Evolutionary conservation across 805 yeast species (phyloP).

Genomic region (Candida orba): DNA sequence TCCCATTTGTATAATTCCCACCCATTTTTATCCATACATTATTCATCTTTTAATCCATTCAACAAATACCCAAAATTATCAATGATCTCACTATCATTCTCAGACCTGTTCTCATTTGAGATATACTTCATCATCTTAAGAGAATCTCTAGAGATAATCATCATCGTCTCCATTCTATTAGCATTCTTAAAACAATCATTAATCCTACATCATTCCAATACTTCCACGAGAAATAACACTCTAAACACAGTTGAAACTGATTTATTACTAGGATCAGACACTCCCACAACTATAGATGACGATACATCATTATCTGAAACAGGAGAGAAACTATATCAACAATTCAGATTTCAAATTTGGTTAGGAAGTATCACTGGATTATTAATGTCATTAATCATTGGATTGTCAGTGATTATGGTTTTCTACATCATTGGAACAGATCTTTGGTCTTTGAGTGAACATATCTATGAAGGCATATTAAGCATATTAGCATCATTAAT

Average conservation of each 20-base stretch:
- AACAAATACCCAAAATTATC: no score
- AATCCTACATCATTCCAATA: conserved; percentile 25
- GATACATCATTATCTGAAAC: conserved; percentile 11
- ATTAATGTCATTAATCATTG: conserved; percentile 60
- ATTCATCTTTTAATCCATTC: no score
- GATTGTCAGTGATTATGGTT: conserved; percentile 58
- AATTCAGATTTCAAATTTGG: conserved; percentile 67
- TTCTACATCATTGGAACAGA: conserved; percentile 78
- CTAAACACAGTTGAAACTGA: conserved; percentile 6
- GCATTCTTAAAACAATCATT: conserved; percentile 62
- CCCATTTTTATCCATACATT: no score
- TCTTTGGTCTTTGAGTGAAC: conserved; percentile 81
- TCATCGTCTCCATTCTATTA: conserved; percentile 65
- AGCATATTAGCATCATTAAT: conserved; percentile 71
- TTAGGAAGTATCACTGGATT: conserved; percentile 73
- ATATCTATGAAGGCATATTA: conserved; percentile 83
- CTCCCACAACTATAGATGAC: not conserved
- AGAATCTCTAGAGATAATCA: conserved; percentile 71
- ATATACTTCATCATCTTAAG: conserved; percentile 66
- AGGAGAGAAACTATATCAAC: conserved; percentile 31
- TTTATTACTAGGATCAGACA: conserved; percentile 6
- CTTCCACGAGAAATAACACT: not conserved
- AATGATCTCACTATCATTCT: no score
- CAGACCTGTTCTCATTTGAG: conserved; percentile 57
- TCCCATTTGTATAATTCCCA: no score